These are phyloP conservation scores for Tagetes erecta DNA, from an alignment of 129 eudicot species.

Conservation along the genomic window DNA sequence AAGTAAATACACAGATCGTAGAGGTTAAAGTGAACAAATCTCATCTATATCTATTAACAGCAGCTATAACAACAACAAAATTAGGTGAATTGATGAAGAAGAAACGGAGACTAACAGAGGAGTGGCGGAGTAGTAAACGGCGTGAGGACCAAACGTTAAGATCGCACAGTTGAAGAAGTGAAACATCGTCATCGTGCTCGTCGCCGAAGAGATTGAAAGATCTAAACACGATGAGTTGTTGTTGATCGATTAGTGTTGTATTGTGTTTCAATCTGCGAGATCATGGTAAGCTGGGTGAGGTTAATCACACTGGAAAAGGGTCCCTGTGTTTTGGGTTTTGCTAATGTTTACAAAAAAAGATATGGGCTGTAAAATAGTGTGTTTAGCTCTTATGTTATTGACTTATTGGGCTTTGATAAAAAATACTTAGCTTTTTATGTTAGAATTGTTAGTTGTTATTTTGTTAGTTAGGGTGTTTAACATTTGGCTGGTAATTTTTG, in stretches of 20 bases:
- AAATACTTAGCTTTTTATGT: too few relatives aligned
- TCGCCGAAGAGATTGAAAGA: constrained; percentile 28
- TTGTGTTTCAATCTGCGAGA: constrained; percentile 11
- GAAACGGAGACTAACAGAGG: constrained; percentile 65
- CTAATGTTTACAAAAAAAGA: too few relatives aligned
- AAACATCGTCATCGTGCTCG: constrained; percentile 76
- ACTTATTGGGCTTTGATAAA: too few relatives aligned
- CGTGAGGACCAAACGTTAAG: constrained; percentile 96
- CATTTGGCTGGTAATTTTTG: too few relatives aligned
- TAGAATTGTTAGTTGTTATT: too few relatives aligned
- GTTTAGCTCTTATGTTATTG: too few relatives aligned
- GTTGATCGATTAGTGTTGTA: neutral
- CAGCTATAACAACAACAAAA: constrained; percentile 8
- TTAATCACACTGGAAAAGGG: constrained; percentile 11
- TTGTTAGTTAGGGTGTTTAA: too few relatives aligned
- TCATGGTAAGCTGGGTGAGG: constrained; percentile 13
- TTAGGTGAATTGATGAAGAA: constrained; percentile 26
- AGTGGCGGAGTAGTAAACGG: constrained; percentile 97
- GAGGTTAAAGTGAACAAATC: neutral
- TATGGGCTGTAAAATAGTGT: neutral
- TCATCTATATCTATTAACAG: neutral
- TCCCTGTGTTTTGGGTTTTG: too few relatives aligned
- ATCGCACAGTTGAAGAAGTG: constrained; percentile 99
- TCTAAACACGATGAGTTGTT: constrained; percentile 19
- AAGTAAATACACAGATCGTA: neutral